Evolutionary conservation across 768 basidiomycete species (phyloP), one percentile per base, ranked within the genome.

Genomic region (Ramaria rubella): DNA sequence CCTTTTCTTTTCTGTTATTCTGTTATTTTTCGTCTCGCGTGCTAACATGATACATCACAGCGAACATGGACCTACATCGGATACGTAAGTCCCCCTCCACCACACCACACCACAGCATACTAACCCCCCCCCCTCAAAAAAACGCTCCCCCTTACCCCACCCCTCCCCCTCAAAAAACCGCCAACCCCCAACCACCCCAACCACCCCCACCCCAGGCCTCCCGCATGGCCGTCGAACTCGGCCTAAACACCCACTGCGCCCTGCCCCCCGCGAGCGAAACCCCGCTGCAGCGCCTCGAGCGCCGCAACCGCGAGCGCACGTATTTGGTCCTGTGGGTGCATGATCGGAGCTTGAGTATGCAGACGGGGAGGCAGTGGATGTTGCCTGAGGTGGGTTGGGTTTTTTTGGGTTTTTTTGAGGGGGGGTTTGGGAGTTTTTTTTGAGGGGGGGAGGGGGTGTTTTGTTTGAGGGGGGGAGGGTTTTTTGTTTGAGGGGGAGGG

Each of bases 21-120:
- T n/a, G n/a, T n/a, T n/a, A n/a, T n/a, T n/a, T n/a, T 38, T 38
- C 11, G 36, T 38, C 36, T 11, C 36, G 36, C 36, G 11, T 11
- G 36, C 36, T 11, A 11, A n/a, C 36, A 11, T 19, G 9, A 52
- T 29, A 31, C n/a, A 36, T 58, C 55, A 26, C 65, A 89, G 86
- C 80, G 85, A 44, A 90, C 89, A 12, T 93, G 90, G 90, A 86
- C 81, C 52, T 92, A 86, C 67, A 89, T 93, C 67, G 90, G 90
- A 57, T 87, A 90, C 69, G 87, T 87, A 69, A 67, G 82, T 74
- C 15, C 33, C 12, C 31, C 38, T 29, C 29, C 43, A 52, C 50
- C 59, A 49, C 19, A 31, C 43, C 60, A 89, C 86, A 90, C 90
- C 17, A n/a, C n/a, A n/a, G n/a, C n/a, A n/a, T n/a, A n/a, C n/a